A percentile compares a stretch with the other conserved stretches of the same genome.
Conservation (phyloP, 2,329 filamentous ascomycete species). For the Tolypocladium ophioglossoides region DNA sequence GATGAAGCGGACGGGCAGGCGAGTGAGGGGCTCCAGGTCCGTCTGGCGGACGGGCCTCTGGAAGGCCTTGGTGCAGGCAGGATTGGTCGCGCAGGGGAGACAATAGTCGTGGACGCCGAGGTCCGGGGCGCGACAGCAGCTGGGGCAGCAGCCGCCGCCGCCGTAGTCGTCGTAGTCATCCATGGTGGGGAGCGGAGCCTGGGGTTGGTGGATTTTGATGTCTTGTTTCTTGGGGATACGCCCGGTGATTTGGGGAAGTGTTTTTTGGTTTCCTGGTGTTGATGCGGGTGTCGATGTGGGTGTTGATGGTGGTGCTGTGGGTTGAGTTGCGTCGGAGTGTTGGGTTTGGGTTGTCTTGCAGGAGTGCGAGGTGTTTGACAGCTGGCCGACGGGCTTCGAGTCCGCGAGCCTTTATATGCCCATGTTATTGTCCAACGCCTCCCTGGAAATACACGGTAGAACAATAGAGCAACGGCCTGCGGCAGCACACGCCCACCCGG, state of each 20-base stretch:
- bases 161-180: background rate
- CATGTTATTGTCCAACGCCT: background rate
- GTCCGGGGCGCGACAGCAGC: constrained; percentile 20
- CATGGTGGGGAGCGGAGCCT: background rate
- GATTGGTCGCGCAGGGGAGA: constrained; percentile 15
- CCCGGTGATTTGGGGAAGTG: background rate
- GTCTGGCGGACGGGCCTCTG: background rate
- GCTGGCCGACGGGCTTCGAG: background rate
- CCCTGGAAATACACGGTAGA: background rate
- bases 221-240: background rate
- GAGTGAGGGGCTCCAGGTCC: background rate
- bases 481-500: no score
- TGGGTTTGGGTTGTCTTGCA: background rate
- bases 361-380: background rate
- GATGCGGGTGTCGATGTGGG: no score
- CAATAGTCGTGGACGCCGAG: constrained; percentile 22
- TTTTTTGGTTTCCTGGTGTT: background rate
- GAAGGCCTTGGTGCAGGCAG: constrained; percentile 8
- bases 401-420: background rate
- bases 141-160: constrained; percentile 15
- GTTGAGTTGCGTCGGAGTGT: background rate
- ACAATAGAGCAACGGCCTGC: background rate
- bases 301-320: background rate
- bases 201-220: background rate
- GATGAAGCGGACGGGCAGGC: background rate